Percentiles rank a stretch among this genome's conserved stretches.
These are phyloP conservation scores for Tuctoria greenei DNA, from an alignment of 176 grass and related monocot genomes.

Conservation along the genomic window DNA sequence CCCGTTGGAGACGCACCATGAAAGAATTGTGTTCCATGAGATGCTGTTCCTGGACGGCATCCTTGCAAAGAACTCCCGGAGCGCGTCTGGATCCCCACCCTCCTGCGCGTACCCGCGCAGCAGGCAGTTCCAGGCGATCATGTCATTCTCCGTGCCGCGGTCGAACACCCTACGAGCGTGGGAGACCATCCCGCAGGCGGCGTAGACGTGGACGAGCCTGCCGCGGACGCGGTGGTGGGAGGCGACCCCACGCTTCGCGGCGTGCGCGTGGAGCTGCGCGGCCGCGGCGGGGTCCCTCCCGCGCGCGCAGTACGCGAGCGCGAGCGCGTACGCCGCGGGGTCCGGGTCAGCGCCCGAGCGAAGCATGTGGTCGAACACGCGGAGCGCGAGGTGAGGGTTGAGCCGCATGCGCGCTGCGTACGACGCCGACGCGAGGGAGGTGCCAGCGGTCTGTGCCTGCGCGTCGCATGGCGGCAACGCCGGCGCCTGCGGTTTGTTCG, in stretches of 20 bases:
- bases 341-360: constrained; percentile 48
- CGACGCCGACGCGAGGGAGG: constrained; percentile 10
- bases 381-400: constrained; percentile 44
- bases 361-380: constrained; percentile 48
- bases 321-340: constrained; percentile 45
- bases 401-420: constrained; percentile 42
- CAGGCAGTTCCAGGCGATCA: constrained; percentile 60
- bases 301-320: constrained; percentile 51
- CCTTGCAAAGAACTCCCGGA: constrained; percentile 44
- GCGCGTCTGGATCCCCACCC: constrained; percentile 16
- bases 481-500: constrained; percentile 26
- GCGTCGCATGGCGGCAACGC: constrained; percentile 17
- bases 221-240: constrained; percentile 44
- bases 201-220: constrained; percentile 50
- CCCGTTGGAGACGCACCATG: constrained; percentile 39
- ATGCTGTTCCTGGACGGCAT: constrained; percentile 56
- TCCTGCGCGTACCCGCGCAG: constrained; percentile 51
- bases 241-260: constrained; percentile 33
- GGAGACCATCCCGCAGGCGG: constrained; percentile 32
- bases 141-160: constrained; percentile 35
- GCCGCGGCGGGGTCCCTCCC: constrained; percentile 1
- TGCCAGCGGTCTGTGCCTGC: not conserved
- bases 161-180: constrained; percentile 66
- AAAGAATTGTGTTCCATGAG: constrained; percentile 66
- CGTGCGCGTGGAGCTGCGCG: constrained; percentile 52